Conservation (phyloP, 2,329 filamentous ascomycete genomes). For the Xylariales sp. region DNA sequence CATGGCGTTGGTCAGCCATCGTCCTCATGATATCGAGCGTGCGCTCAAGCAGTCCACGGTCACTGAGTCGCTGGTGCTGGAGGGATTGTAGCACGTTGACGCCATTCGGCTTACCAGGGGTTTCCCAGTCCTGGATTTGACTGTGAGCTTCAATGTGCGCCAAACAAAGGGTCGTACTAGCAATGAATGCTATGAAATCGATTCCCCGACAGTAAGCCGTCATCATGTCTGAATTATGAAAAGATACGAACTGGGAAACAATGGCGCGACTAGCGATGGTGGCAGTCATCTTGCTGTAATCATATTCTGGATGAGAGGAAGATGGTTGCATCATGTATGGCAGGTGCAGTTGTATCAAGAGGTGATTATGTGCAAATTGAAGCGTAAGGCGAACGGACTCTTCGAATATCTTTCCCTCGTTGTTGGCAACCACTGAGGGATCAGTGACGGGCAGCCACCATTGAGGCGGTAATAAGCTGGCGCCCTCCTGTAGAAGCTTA, state of each 20-base stretch:
- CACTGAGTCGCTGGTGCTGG: slow-evolving; percentile 4
- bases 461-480: slow-evolving; percentile 26
- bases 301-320: slow-evolving; percentile 22
- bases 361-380: slow-evolving; percentile 37
- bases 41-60: slow-evolving; percentile 7
- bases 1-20: slow-evolving; percentile 19
- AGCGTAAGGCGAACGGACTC: slow-evolving; percentile 32
- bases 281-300: slow-evolving; percentile 35
- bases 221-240: slow-evolving; percentile 23
- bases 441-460: slow-evolving; percentile 31
- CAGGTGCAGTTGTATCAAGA: slow-evolving; percentile 39
- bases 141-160: slow-evolving; percentile 29
- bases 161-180: slow-evolving; percentile 34
- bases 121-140: slow-evolving; percentile 8
- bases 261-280: slow-evolving; percentile 38
- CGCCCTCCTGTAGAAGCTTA: slow-evolving; percentile 25
- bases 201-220: slow-evolving; percentile 35
- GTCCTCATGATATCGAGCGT: slow-evolving; percentile 7
- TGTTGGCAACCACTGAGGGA: slow-evolving; percentile 9
- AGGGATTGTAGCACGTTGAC: slow-evolving; percentile 4
- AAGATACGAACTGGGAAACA: slow-evolving; percentile 32
- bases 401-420: slow-evolving; percentile 15
- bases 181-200: slow-evolving; percentile 37
- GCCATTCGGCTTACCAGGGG: neutral
- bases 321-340: slow-evolving; percentile 34